phyloP scores from a whole-genome alignment of 441 rosid genomes.

The Theobroma grandiflorum region DNA sequence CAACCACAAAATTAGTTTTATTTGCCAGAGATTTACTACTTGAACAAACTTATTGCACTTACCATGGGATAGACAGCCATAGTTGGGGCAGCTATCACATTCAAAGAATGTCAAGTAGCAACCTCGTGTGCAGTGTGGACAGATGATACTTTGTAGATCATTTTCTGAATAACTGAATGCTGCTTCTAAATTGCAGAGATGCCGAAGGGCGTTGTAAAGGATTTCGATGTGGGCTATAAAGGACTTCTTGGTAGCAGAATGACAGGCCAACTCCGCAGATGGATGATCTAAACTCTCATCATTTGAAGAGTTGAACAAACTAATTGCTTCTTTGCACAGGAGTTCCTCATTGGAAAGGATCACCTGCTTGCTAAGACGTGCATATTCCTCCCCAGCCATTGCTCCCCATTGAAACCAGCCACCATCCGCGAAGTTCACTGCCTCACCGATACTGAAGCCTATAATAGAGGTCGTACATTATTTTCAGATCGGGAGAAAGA shows the following conservation, averaged over 20 bases:
- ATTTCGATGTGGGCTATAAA: slow-evolving; percentile 38
- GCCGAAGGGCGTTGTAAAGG: slow-evolving; percentile 36
- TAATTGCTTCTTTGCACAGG: slow-evolving; percentile 48
- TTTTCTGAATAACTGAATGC: slow-evolving; percentile 20
- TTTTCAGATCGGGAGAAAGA: background rate
- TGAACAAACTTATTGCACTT: background rate
- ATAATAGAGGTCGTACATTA: background rate
- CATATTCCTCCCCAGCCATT: slow-evolving; percentile 50
- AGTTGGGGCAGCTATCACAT: slow-evolving; percentile 36
- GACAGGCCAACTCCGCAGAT: slow-evolving; percentile 25
- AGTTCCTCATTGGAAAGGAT: slow-evolving; percentile 60
- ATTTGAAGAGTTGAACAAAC: slow-evolving; percentile 26
- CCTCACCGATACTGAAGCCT: slow-evolving; percentile 55
- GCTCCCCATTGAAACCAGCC: slow-evolving; percentile 66
- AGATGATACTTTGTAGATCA: slow-evolving; percentile 44
- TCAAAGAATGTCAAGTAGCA: slow-evolving; percentile 48
- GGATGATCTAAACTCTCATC: slow-evolving; percentile 10
- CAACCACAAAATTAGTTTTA: background rate
- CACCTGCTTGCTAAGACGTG: slow-evolving; percentile 34
- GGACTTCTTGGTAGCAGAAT: slow-evolving; percentile 19
- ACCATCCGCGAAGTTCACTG: slow-evolving; percentile 49
- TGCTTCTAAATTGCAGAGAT: slow-evolving; percentile 31
- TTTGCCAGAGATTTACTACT: background rate
- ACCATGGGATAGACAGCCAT: slow-evolving; percentile 53
- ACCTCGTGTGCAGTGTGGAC: slow-evolving; percentile 54